Conservation (phyloP, 768 basidiomycete genomes). For the Filobasidium wieringae region DNA sequence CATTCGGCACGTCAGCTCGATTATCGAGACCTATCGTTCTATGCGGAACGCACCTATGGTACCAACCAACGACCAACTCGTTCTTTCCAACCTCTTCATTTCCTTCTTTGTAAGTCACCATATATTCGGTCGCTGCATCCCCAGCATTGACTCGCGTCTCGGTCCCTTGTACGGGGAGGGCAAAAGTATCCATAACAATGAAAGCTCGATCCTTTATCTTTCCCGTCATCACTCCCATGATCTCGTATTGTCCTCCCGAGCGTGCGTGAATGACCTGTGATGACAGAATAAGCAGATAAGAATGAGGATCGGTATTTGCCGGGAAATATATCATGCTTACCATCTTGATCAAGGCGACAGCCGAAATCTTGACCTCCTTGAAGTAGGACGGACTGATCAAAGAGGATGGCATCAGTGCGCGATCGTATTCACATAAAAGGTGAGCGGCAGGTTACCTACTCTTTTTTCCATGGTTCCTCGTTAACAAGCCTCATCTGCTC, state of each 20-base stretch:
- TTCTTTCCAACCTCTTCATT: constrained; percentile 57
- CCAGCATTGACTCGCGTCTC: constrained; percentile 96
- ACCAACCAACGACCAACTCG: constrained; percentile 36
- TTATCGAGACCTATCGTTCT: neutral
- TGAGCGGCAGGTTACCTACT: constrained; percentile 46
- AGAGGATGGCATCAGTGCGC: neutral
- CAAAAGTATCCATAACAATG: constrained; percentile 86
- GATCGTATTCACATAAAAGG: neutral
- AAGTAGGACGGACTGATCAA: constrained; percentile 43
- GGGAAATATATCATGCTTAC: constrained; percentile 25
- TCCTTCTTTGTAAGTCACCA: constrained; percentile 81
- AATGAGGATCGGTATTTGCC: neutral
- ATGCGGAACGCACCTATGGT: constrained; percentile 28
- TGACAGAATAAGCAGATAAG: neutral
- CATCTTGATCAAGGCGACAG: constrained; percentile 47
- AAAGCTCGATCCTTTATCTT: constrained; percentile 52
- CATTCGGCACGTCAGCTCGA: no score
- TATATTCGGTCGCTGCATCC: constrained; percentile 92
- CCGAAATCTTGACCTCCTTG: constrained; percentile 44
- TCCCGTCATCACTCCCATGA: constrained; percentile 99
- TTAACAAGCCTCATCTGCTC: constrained; percentile 45
- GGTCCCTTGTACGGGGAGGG: constrained; percentile 92
- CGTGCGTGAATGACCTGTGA: constrained; percentile 64
- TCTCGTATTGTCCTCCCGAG: constrained; percentile 93
- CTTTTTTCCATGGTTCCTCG: constrained; percentile 71